Evolutionary conservation across 2,329 filamentous ascomycete genomes (phyloP).

Genomic region (Pleurostoma richardsiae): DNA sequence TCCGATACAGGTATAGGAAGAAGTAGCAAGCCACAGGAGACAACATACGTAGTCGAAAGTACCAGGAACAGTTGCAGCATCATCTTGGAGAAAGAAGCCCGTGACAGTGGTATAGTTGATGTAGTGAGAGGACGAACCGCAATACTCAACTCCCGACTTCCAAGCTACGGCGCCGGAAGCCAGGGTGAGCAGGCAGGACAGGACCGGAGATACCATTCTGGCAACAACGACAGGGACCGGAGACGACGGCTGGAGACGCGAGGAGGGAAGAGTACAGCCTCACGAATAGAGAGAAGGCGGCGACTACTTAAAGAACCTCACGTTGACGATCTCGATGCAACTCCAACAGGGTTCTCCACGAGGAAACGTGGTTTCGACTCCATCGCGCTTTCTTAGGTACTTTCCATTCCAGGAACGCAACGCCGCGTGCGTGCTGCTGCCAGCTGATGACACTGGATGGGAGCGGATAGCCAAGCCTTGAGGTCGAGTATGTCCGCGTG

Average conservation of each 20-base stretch:
- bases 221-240: background rate
- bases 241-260: background rate
- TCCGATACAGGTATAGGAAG: no score
- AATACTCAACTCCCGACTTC: conserved; percentile 1
- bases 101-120: conserved; percentile 56
- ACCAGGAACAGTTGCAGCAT: conserved; percentile 45
- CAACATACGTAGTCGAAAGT: conserved; percentile 59
- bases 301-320: background rate
- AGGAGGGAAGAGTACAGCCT: background rate
- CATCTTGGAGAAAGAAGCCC: conserved; percentile 62
- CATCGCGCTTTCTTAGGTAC: no score
- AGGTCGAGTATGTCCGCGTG: no score
- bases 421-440: no score
- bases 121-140: conserved; percentile 16
- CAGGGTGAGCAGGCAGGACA: background rate
- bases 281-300: background rate
- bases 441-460: no score
- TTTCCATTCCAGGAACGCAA: no score
- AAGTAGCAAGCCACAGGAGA: background rate
- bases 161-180: conserved; percentile 1
- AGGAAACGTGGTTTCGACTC: background rate
- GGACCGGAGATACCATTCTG: background rate
- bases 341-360: background rate
- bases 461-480: no score
- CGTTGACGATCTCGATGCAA: background rate